phyloP scores from a whole-genome alignment of 2,329 filamentous ascomycete species.

The Penicillium sp. region DNA sequence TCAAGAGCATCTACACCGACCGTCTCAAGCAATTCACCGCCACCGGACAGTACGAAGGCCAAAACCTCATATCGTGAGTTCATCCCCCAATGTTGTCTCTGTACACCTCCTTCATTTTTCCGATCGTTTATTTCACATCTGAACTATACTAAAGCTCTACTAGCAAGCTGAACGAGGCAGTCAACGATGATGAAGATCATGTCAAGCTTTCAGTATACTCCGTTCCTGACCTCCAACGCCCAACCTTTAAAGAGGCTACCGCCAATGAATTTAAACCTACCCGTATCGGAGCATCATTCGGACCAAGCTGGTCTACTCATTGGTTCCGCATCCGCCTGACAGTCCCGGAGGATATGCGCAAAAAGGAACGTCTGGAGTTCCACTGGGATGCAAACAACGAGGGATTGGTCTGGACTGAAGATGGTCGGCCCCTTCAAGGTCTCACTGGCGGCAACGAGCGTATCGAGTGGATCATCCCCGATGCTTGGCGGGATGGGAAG shows the following conservation, averaged over 20 bases:
- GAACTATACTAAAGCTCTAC: too few relatives aligned
- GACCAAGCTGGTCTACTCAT: slow-evolving; percentile 93
- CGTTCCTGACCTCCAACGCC: slow-evolving; percentile 67
- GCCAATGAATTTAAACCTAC: slow-evolving; percentile 68
- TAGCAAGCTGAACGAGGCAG: too few relatives aligned
- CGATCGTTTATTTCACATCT: too few relatives aligned
- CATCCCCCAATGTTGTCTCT: too few relatives aligned
- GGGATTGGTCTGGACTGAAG: slow-evolving; percentile 83
- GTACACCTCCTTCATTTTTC: too few relatives aligned
- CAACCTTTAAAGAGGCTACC: slow-evolving; percentile 75
- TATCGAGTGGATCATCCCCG: slow-evolving; percentile 80
- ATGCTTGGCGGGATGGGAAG: slow-evolving; percentile 71
- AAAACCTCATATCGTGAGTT: slow-evolving; percentile 62
- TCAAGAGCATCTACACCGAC: slow-evolving; percentile 74
- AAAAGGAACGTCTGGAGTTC: slow-evolving; percentile 80
- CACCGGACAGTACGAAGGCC: slow-evolving; percentile 65
- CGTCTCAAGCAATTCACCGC: slow-evolving; percentile 74
- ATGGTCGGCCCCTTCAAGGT: slow-evolving; percentile 84
- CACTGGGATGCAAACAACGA: slow-evolving; percentile 95
- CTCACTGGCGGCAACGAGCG: slow-evolving; percentile 83
- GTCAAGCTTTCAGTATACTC: slow-evolving; percentile 81
- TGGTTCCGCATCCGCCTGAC: slow-evolving; percentile 84
- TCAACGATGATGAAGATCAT: slow-evolving; percentile 65
- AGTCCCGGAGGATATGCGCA: slow-evolving; percentile 61
- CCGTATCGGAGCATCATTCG: slow-evolving; percentile 70